These are phyloP conservation scores for Citrus inodora DNA, from an alignment of 345 rosid genomes.

Conservation along the genomic window DNA sequence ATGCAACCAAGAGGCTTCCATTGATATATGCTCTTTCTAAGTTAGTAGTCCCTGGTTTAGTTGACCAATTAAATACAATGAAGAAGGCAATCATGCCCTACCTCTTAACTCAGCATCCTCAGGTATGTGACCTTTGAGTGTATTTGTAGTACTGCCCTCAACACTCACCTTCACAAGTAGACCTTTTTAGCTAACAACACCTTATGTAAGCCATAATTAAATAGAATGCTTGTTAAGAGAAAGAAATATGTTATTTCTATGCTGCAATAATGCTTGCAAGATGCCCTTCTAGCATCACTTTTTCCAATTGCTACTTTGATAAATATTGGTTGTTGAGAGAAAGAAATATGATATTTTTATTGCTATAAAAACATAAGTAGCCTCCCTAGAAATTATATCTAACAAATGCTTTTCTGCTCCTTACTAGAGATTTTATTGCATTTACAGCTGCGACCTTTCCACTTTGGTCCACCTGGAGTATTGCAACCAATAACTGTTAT, in stretches of 20 bases:
- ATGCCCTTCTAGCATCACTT: neutral
- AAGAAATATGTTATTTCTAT: neutral
- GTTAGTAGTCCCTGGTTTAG: slow-evolving; percentile 68
- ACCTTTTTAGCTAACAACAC: neutral
- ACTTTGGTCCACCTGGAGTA: slow-evolving; percentile 68
- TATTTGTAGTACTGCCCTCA: slow-evolving; percentile 3
- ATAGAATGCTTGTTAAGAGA: neutral
- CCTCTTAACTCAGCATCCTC: slow-evolving; percentile 53
- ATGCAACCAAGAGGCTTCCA: slow-evolving; percentile 68
- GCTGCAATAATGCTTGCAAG: neutral
- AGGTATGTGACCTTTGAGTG: slow-evolving; percentile 29
- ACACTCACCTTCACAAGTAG: neutral
- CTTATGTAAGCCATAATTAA: neutral
- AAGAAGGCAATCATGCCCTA: slow-evolving; percentile 50
- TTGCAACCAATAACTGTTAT: slow-evolving; percentile 73
- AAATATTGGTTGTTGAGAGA: neutral
- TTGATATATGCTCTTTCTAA: slow-evolving; percentile 54
- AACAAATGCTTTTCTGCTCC: neutral
- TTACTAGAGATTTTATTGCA: slow-evolving; percentile 17
- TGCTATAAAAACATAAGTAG: neutral
- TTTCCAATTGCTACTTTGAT: neutral
- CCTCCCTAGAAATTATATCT: neutral
- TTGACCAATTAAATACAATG: slow-evolving; percentile 72
- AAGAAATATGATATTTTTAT: neutral
- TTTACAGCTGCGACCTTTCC: slow-evolving; percentile 66